These are phyloP conservation scores for Nissolia schottii DNA, from an alignment of 306 rosid genomes.

Conservation along the genomic window DNA sequence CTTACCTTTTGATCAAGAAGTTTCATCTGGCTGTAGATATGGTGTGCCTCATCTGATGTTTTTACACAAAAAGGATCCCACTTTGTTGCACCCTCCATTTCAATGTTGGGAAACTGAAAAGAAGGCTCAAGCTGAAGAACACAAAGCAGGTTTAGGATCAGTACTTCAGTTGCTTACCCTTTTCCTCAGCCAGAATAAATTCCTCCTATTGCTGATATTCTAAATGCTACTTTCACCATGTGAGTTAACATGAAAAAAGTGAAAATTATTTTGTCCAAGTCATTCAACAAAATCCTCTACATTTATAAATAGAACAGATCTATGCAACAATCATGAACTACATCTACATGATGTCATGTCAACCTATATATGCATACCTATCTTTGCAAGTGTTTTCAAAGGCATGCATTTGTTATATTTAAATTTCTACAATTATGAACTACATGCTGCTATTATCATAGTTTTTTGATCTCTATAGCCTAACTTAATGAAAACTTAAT, in stretches of 20 bases:
- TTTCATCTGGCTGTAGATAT: conserved; percentile 59
- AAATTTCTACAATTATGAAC: neutral
- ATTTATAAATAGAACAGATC: neutral
- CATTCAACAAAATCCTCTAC: neutral
- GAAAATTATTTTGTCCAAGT: neutral
- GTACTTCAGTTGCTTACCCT: neutral
- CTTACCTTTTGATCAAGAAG: conserved; percentile 64
- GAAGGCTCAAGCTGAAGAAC: conserved; percentile 48
- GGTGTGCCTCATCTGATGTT: conserved; percentile 54
- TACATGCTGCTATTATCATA: neutral
- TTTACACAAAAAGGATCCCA: conserved; percentile 80
- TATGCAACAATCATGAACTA: conserved; percentile 1
- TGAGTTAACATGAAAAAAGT: conserved; percentile 1
- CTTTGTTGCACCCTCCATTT: conserved; percentile 93
- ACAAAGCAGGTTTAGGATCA: conserved; percentile 8
- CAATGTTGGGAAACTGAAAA: conserved; percentile 56
- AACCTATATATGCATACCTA: neutral
- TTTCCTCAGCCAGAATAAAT: neutral
- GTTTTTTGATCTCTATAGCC: neutral
- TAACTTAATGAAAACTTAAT: too few species aligned
- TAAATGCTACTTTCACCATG: conserved; percentile 15
- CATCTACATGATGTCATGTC: neutral
- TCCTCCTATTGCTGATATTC: neutral
- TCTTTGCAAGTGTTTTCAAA: neutral
- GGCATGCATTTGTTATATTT: neutral